Base-by-base conservation (phyloP, 306 rosid genomes). In the Fagus crenata region DNA sequence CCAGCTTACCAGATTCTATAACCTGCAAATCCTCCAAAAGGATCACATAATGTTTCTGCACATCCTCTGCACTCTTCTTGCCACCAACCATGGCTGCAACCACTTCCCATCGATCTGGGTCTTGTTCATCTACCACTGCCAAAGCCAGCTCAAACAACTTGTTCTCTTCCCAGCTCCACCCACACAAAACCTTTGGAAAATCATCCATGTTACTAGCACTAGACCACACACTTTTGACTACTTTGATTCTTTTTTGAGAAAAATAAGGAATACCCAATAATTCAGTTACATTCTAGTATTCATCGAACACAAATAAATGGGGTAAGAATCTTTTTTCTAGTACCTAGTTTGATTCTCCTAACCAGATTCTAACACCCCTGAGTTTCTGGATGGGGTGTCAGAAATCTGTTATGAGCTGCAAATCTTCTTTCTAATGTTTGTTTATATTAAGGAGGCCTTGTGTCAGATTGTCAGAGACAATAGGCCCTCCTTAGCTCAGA, bases 111-210 rank as follows among this genome's bases (percentile, higher is more conserved):
- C 96, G 77, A 74, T 86, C 82, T 41, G 96, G 96, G 56, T 89
- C 87, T 46, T 84, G 76, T 76, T 92, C 90, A 53, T 92, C 93
- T 4, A 92, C 93, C 82, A 80, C 86, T 5, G 93, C 90, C 72
- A 90, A 85, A 75, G 96, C 97, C 72, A 87, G 70, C 87, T 92
- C 97, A 80, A 92, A 92, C 86, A 87, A 77, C 76, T 90, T 92
- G 86, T 90, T 92, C 87, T 92, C 92, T 84, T 92, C 90, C 96
- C 96, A 90, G 84, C 90, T 92, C 96, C 97, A 92, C 32, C 86
- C 90, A 49, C 89, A 41, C 82, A 73, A 42, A 31, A 81, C 78
- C 73, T 77, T 82, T 0, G 84, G 36, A 69, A 76, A 65, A 71
- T 65, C 85, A 81, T 85, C 86, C 86, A 83, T 78, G 28, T 72